Conservation (phyloP, 2,329 filamentous ascomycete genomes). For the Exophiala sp. region DNA sequence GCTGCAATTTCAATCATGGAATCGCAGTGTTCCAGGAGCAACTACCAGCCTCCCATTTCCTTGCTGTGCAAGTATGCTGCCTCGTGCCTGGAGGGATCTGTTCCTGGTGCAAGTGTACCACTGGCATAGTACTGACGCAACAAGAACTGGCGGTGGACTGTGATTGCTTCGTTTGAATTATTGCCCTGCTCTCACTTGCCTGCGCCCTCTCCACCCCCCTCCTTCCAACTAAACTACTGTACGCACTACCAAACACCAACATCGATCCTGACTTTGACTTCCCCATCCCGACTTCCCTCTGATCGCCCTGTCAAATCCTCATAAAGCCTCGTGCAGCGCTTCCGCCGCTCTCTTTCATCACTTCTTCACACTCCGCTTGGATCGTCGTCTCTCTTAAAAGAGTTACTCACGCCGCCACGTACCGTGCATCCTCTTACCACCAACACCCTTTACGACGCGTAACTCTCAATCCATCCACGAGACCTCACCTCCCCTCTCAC, state of each 20-base stretch:
- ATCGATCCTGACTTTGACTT: not conserved
- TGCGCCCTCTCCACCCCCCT: slow-evolving; percentile 2
- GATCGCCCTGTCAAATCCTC: slow-evolving; percentile 1
- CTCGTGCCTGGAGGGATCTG: not conserved
- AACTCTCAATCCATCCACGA: slow-evolving; percentile 15
- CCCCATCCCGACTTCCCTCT: not conserved
- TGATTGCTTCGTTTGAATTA: not conserved
- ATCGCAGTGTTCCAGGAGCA: no score
- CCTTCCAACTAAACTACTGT: not conserved
- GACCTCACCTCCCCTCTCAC: slow-evolving; percentile 5
- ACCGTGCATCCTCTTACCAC: slow-evolving; percentile 24
- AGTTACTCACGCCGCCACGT: slow-evolving; percentile 16
- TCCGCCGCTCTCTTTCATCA: slow-evolving; percentile 1
- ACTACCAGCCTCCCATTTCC: not conserved
- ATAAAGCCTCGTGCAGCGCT: slow-evolving; percentile 5
- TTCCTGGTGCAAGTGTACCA: no score
- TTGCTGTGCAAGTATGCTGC: not conserved
- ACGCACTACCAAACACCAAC: not conserved
- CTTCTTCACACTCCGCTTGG: slow-evolving; percentile 11
- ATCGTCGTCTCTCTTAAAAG: slow-evolving; percentile 14
- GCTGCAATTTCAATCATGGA: not conserved
- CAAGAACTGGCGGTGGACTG: not conserved
- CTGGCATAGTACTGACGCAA: no score
- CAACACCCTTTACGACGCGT: slow-evolving; percentile 22
- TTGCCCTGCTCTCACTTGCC: not conserved